A percentile compares a stretch with the other conserved stretches of the same genome.
Conservation (phyloP, 2,329 filamentous ascomycete species). For the Fusarium papillatum region DNA sequence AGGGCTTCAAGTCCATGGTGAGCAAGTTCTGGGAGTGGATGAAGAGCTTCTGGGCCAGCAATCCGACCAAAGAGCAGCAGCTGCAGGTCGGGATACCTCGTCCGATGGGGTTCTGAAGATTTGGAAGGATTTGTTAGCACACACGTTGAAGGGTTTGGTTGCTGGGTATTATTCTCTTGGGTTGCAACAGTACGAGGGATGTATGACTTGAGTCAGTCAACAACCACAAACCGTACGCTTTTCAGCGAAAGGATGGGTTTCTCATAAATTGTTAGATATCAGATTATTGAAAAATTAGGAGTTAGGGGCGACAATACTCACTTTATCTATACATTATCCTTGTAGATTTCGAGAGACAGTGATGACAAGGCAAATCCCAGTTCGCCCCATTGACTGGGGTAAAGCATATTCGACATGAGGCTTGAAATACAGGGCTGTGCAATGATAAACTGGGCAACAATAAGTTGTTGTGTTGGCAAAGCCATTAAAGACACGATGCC, state of each 20-base stretch:
- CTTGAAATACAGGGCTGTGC: neutral
- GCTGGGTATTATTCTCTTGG: conserved; percentile 1
- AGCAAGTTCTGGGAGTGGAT: neutral
- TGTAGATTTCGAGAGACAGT: neutral
- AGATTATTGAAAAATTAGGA: neutral
- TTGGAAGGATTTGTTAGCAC: neutral
- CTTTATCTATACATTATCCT: neutral
- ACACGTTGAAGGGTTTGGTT: neutral
- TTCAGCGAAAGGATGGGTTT: neutral
- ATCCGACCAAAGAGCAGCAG: neutral
- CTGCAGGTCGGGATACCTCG: neutral
- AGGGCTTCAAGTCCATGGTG: conserved; percentile 1
- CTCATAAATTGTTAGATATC: neutral
- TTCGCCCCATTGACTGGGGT: neutral
- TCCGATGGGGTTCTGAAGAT: neutral
- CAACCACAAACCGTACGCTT: neutral
- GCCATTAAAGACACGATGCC: neutral
- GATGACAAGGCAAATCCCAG: neutral
- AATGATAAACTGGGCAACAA: neutral
- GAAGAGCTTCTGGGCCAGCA: neutral
- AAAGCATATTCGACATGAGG: neutral
- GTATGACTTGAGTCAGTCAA: neutral
- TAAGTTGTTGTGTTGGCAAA: neutral
- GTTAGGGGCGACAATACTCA: neutral
- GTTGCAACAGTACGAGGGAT: conserved; percentile 2